Conservation (phyloP, 75 land plant genomes). For the Larix kaempferi region DNA sequence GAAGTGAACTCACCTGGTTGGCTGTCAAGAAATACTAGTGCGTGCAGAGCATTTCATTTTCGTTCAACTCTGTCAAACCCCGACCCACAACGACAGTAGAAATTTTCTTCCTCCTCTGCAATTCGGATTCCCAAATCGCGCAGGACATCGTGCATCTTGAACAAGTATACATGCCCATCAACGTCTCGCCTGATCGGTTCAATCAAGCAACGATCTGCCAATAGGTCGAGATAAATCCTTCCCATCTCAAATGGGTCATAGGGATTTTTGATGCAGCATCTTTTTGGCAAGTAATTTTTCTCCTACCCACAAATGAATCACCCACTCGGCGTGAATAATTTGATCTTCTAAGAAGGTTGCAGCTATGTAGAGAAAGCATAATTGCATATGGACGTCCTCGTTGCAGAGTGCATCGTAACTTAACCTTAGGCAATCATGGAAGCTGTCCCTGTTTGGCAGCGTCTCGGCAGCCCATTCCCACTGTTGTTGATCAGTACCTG, state of each 20-base stretch:
- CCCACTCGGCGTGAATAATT: neutral
- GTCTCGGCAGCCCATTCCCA: neutral
- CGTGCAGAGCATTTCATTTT: neutral
- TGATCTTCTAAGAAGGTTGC: neutral
- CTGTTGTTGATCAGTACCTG: neutral
- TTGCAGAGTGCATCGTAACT: neutral
- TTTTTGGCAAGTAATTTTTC: neutral
- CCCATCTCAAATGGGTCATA: neutral
- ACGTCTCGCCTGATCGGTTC: neutral
- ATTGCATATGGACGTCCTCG: neutral
- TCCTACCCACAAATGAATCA: neutral
- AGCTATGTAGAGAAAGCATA: slow-evolving; percentile 1
- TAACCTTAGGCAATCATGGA: neutral
- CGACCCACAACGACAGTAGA: neutral
- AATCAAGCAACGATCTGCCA: neutral
- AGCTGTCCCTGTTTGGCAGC: neutral
- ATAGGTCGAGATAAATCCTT: neutral
- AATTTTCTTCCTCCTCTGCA: neutral
- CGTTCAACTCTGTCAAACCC: neutral
- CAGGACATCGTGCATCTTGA: neutral
- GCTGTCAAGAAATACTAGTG: neutral
- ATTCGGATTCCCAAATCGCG: neutral
- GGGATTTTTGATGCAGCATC: no score
- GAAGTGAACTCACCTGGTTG: neutral
- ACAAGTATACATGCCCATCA: neutral